These are phyloP conservation scores for Sugiyamaella boreocaroliniensis DNA, from an alignment of 805 yeast genomes.

Conservation along the genomic window DNA sequence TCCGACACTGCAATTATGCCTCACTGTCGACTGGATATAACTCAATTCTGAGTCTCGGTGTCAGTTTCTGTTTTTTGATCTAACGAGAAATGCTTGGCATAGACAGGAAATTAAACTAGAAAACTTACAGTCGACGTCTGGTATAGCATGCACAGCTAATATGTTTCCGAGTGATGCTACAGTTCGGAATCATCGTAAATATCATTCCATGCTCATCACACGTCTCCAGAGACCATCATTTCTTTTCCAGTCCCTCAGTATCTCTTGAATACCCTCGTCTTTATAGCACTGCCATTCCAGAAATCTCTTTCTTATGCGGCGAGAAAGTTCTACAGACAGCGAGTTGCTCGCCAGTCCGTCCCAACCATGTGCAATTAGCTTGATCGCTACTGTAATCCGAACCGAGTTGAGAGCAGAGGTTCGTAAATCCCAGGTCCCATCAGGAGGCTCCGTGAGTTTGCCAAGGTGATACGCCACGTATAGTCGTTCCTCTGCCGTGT, in stretches of 20 bases:
- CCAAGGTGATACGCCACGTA: not conserved
- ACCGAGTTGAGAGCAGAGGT: not conserved
- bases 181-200: no score
- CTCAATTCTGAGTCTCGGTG: no score
- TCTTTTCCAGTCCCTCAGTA: not conserved
- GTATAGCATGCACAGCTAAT: no score
- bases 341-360: not conserved
- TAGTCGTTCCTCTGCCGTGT: not conserved
- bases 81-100: no score
- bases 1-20: no score
- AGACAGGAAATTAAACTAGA: no score
- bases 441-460: not conserved
- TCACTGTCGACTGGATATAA: no score
- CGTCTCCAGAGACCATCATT: no score
- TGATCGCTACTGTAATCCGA: not conserved
- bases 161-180: no score
- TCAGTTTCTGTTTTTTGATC: no score
- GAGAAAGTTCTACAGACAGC: not conserved
- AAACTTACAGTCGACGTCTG: no score
- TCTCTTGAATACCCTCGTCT: not conserved
- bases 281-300: not conserved
- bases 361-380: not conserved
- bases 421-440: not conserved
- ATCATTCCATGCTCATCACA: no score
- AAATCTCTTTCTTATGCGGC: not conserved